Conservation (phyloP, 805 yeast genomes). For the Saccharomycopsis fodiens region DNA sequence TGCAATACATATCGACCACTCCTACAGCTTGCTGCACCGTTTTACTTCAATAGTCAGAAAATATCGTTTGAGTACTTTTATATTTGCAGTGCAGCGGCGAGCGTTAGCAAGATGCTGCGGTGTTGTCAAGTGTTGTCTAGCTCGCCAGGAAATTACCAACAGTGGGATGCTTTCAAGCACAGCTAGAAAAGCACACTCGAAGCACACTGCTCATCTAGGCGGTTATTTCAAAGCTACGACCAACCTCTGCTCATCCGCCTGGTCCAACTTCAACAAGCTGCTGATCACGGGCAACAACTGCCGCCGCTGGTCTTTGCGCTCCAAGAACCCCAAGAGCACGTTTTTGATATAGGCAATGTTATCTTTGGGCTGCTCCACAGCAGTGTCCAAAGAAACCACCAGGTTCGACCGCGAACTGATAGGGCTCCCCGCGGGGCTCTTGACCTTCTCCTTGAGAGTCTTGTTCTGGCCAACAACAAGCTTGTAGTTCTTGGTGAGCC, state of each 20-base stretch:
- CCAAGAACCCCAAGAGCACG: constrained; percentile 84
- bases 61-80: too few relatives aligned
- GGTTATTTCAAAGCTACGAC: constrained; percentile 37
- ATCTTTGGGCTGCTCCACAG: constrained; percentile 15
- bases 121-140: too few relatives aligned
- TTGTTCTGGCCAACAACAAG: constrained; percentile 51
- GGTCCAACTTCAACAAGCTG: constrained; percentile 59
- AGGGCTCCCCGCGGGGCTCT: constrained; percentile 23
- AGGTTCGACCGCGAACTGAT: constrained; percentile 33
- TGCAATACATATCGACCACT: too few relatives aligned
- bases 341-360: constrained; percentile 79
- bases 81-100: too few relatives aligned
- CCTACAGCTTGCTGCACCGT: too few relatives aligned
- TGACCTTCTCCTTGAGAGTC: constrained; percentile 32
- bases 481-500: constrained; percentile 65
- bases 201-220: too few relatives aligned
- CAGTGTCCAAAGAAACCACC: constrained; percentile 23
- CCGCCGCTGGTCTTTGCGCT: constrained; percentile 85
- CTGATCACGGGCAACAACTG: constrained; percentile 81
- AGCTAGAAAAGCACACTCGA: too few relatives aligned
- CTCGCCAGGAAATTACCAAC: too few relatives aligned
- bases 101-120: too few relatives aligned
- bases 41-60: too few relatives aligned
- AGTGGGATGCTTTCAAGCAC: too few relatives aligned
- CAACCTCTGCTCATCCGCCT: constrained; percentile 69